Percentiles rank a stretch among this genome's conserved stretches.
These are phyloP conservation scores for Caloboletus firmus DNA, from an alignment of 1,284 basidiomycete species.

Conservation along the genomic window DNA sequence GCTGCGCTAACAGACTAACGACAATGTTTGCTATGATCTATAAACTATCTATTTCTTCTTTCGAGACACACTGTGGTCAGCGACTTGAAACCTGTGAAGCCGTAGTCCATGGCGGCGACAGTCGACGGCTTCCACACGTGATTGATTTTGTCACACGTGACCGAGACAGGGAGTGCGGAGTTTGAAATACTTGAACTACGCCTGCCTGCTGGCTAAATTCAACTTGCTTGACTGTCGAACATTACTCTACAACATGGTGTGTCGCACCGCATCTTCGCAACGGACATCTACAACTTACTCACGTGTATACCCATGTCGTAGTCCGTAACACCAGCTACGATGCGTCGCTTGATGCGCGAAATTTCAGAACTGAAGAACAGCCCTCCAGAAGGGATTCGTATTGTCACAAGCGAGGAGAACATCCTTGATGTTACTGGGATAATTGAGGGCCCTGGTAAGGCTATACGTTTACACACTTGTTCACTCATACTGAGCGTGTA, in stretches of 20 bases:
- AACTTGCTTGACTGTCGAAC: slow-evolving; percentile 8
- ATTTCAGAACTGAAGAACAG: slow-evolving; percentile 72
- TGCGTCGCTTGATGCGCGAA: slow-evolving; percentile 83
- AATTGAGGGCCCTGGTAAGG: slow-evolving; percentile 76
- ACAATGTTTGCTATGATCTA: slow-evolving; percentile 10
- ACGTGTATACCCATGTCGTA: slow-evolving; percentile 18
- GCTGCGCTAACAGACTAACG: slow-evolving; percentile 29
- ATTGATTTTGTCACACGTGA: slow-evolving; percentile 35
- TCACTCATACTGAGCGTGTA: slow-evolving; percentile 17
- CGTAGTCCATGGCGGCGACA: no score
- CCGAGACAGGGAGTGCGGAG: slow-evolving; percentile 22
- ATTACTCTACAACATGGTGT: slow-evolving; percentile 27
- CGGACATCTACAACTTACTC: neutral
- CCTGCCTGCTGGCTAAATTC: slow-evolving; percentile 19
- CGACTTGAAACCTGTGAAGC: neutral
- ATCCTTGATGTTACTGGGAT: slow-evolving; percentile 80
- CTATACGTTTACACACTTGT: slow-evolving; percentile 6
- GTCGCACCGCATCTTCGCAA: slow-evolving; percentile 3
- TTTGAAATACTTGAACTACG: slow-evolving; percentile 24
- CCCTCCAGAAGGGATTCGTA: slow-evolving; percentile 86
- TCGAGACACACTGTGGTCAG: neutral
- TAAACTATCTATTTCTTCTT: slow-evolving; percentile 2
- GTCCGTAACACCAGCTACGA: slow-evolving; percentile 52
- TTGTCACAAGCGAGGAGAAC: slow-evolving; percentile 81
- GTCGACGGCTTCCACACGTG: slow-evolving; percentile 23